Percentiles rank a stretch among this genome's conserved stretches.
Evolutionary conservation across 345 rosid genomes (phyloP).

Genomic region (Eucalyptus tenuipes): DNA sequence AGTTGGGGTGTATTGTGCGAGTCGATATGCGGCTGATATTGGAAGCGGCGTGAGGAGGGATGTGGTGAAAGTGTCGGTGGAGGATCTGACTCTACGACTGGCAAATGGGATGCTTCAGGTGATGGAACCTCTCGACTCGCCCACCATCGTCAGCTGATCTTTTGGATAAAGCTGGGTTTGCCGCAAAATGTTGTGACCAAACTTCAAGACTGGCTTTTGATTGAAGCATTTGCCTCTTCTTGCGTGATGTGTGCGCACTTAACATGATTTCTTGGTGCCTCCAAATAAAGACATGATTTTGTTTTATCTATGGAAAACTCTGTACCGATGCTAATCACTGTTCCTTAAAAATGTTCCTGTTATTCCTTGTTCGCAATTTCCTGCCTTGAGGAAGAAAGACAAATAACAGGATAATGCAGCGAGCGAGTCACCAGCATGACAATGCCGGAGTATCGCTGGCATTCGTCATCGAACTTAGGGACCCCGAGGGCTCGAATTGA

Average conservation of each 20-base stretch:
- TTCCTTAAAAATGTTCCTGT: neutral
- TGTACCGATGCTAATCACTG: neutral
- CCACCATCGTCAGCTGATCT: neutral
- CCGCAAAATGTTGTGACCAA: neutral
- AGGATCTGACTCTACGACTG: slow-evolving; percentile 60
- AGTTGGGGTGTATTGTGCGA: slow-evolving; percentile 61
- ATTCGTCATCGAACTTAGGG: neutral
- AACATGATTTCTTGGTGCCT: neutral
- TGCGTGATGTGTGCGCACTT: neutral
- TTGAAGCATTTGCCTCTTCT: neutral
- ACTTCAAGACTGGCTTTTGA: neutral
- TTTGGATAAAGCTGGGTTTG: neutral
- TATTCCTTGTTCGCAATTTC: neutral
- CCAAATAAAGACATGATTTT: neutral
- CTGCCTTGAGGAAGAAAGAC: neutral
- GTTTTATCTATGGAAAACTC: neutral
- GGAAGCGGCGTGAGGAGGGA: slow-evolving; percentile 63
- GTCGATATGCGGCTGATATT: slow-evolving; percentile 79
- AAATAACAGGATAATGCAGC: too few species aligned
- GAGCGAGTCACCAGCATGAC: too few species aligned
- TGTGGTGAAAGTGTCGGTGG: slow-evolving; percentile 56
- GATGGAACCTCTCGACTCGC: slow-evolving; percentile 11
- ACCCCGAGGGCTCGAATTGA: neutral
- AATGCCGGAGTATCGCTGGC: neutral
- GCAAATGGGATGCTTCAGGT: slow-evolving; percentile 52